Base-by-base conservation (phyloP, 2,329 filamentous ascomycete species). In the Sarocladiaceae sp. region DNA sequence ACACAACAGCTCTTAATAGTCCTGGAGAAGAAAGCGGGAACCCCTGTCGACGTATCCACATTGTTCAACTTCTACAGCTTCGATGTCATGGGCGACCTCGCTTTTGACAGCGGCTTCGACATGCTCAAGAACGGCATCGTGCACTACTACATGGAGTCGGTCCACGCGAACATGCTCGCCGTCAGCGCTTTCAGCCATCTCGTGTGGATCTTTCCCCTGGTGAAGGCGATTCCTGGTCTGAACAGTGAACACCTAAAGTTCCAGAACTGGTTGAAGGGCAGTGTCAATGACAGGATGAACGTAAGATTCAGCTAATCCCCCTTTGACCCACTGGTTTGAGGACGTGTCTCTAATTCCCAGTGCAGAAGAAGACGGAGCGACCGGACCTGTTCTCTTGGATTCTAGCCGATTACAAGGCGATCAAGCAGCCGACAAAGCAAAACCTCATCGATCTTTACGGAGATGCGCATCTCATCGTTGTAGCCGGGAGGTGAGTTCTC, bases 81-180 rank as follows among this genome's bases (percentile, higher is more conserved):
- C 40, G 69, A 71, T 44, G 62, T 70, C 4, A 72, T 72, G 67
- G 69, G 67, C 3, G 66, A 72, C 49, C 57, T 72, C 23, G 67
- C 67, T 4, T 70, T 71, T 23, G 64, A 63, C 2, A 61, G 64
- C 36, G 58, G 63, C 12, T 72, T 71, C 35, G 53, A 65, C 15
- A 66, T 71, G 64, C 60, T 72, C 28, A 56, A 57, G 46, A 31
- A 57, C 3, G 60, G 59, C 1, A 49, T 57, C 13, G 58, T 61
- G 25, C 56, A 60, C 36, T 54, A 59, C 33, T 63, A 58, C 23
- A 63, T 62, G 22, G n/a, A 44, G 13, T 51, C 46, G 10, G 28
- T 55, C 11, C 53, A 55, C 37, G 25, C 53, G 17, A 59, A 56
- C 28, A 64, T 62, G 60, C 50, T 54, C 2, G 33, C 54, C 2